A percentile compares a stretch with the other conserved stretches of the same genome.
Conservation (phyloP, 257 asterid species). For the Fraxinus quadrangulata region DNA sequence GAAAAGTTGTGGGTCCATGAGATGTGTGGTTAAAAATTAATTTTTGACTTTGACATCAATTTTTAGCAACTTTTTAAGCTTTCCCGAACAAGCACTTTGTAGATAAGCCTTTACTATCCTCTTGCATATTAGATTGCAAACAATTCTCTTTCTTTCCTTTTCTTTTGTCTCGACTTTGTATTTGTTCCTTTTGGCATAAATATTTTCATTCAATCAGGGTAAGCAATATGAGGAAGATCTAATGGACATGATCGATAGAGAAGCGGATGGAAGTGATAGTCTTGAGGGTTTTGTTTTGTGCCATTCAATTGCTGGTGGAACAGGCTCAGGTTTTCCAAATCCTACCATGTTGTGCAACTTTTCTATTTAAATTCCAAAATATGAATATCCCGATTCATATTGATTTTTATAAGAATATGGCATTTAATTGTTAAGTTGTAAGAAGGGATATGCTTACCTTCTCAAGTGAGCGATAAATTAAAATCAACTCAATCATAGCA, state of each 20-base stretch:
- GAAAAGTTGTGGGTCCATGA: too few species aligned
- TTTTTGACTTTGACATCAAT: too few species aligned
- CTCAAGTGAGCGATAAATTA: background rate
- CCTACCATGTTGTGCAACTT: slow-evolving; percentile 9
- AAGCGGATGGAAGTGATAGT: slow-evolving; percentile 99
- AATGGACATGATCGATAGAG: slow-evolving; percentile 99
- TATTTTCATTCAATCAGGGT: slow-evolving; percentile 55
- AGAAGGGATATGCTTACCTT: background rate
- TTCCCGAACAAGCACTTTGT: background rate
- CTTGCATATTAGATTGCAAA: background rate
- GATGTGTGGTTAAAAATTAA: too few species aligned
- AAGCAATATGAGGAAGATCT: slow-evolving; percentile 95
- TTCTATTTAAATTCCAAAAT: slow-evolving; percentile 9
- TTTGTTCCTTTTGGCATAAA: slow-evolving; percentile 16
- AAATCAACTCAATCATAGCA: background rate
- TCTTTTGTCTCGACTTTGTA: background rate
- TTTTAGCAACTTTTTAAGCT: too few species aligned
- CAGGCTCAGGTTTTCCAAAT: slow-evolving; percentile 72
- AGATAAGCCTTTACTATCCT: background rate
- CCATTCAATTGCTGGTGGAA: slow-evolving; percentile 99
- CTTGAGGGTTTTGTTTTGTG: slow-evolving; percentile 99
- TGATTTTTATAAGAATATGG: background rate
- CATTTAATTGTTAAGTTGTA: background rate
- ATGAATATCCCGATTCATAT: background rate
- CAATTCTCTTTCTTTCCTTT: background rate